Conservation (phyloP, 2,329 filamentous ascomycete genomes). For the Zymoseptoria brevis region DNA sequence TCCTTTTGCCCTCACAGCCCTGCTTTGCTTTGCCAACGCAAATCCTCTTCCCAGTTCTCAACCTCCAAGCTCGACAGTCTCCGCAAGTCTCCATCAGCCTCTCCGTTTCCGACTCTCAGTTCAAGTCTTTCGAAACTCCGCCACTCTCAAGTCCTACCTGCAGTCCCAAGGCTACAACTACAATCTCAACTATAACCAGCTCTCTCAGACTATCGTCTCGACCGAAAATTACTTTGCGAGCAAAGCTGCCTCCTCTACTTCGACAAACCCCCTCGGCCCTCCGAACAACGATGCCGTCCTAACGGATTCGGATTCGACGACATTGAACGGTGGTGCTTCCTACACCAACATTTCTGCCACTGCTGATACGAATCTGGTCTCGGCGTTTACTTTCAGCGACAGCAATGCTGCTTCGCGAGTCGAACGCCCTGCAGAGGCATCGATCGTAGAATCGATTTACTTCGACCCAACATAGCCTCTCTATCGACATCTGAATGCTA, state of each 20-base stretch:
- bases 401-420: slow-evolving; percentile 8
- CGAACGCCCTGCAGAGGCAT: too few relatives aligned
- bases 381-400: slow-evolving; percentile 6
- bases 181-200: slow-evolving; percentile 8
- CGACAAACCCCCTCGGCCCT: neutral
- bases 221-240: slow-evolving; percentile 7
- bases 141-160: slow-evolving; percentile 3
- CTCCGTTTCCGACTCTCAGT: slow-evolving; percentile 7
- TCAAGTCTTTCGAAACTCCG: slow-evolving; percentile 7
- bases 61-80: slow-evolving; percentile 3
- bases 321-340: slow-evolving; percentile 4
- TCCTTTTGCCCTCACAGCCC: neutral
- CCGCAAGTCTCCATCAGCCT: slow-evolving; percentile 7
- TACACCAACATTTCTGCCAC: slow-evolving; percentile 9
- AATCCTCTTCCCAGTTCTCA: neutral
- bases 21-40: neutral
- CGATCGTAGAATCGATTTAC: too few relatives aligned
- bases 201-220: slow-evolving; percentile 3
- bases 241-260: slow-evolving; percentile 3
- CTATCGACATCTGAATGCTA: neutral
- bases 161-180: slow-evolving; percentile 7
- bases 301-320: slow-evolving; percentile 5
- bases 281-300: slow-evolving; percentile 3
- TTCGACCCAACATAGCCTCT: too few relatives aligned
- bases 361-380: slow-evolving; percentile 5